Percentiles rank a stretch among this genome's conserved stretches.
phyloP scores from a whole-genome alignment of 805 yeast species.

The Saccharomyces jurei region DNA sequence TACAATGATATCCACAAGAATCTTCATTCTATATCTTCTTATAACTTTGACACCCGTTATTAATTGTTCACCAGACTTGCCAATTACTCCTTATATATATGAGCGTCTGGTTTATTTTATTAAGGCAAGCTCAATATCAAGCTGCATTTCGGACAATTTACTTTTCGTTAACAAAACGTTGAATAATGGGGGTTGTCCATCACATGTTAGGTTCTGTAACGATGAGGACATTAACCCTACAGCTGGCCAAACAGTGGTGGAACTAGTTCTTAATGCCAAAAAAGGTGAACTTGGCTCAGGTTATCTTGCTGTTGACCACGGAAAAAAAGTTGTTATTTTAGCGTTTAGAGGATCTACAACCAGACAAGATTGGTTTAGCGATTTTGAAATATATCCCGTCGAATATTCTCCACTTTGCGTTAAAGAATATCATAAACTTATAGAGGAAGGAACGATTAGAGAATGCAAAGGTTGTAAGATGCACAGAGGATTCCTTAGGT shows the following conservation, averaged over 20 bases:
- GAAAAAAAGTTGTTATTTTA: slow-evolving; percentile 36
- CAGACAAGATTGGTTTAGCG: slow-evolving; percentile 53
- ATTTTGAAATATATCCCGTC: slow-evolving; percentile 42
- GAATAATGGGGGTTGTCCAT: slow-evolving; percentile 30
- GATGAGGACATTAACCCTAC: slow-evolving; percentile 22
- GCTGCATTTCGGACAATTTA: slow-evolving; percentile 27
- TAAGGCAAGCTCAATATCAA: slow-evolving; percentile 29
- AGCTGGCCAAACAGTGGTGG: slow-evolving; percentile 29
- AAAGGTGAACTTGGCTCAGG: slow-evolving; percentile 48
- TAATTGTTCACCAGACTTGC: neutral
- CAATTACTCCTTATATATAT: slow-evolving; percentile 14
- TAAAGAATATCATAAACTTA: slow-evolving; percentile 15
- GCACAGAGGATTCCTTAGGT: slow-evolving; percentile 56
- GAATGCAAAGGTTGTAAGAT: slow-evolving; percentile 47
- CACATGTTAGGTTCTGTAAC: slow-evolving; percentile 25
- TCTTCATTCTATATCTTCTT: neutral
- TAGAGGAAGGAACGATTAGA: slow-evolving; percentile 15
- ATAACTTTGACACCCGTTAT: neutral
- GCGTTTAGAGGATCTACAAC: slow-evolving; percentile 60
- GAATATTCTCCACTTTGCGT: slow-evolving; percentile 39
- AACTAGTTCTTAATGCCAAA: slow-evolving; percentile 35
- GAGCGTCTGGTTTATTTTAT: slow-evolving; percentile 28
- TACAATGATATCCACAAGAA: neutral
- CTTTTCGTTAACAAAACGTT: slow-evolving; percentile 20
- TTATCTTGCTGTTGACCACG: slow-evolving; percentile 42